Base-by-base conservation (phyloP, 78 protist genomes). In the Chrysochromulina tobinii region DNA sequence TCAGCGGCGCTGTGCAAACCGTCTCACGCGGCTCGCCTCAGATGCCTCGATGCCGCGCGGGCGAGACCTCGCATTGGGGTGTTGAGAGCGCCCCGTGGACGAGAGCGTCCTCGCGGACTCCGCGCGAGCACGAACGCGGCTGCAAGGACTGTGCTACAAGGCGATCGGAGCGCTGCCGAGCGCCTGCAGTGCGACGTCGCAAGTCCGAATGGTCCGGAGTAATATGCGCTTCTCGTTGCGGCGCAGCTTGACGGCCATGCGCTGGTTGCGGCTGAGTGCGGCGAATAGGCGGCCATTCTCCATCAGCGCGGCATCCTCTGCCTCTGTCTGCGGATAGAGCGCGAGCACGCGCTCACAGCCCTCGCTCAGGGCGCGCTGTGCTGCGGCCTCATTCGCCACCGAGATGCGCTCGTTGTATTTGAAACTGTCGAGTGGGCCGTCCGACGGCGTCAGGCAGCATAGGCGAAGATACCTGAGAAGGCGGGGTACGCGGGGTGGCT, bases 211-310 rank as follows among this genome's bases (percentile, higher is more conserved):
- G 58, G 83, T 75, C 25, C 83, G 83, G 11, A 50, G 51, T 23
- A 75, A n/a, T 1, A 75, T 75, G 58, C 83, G 83, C 83, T 75
- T 75, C 57, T 75, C 83, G 83, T 75, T 75, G 2, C 83, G 83
- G 25, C 83, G 54, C 58, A 75, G 83, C 83, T 75, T 75, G 58
- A 75, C 83, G 27, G 83, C 83, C 83, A 75, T 75, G 20, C 83
- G 83, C 83, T 50, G 54, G 27, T n/a, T 2, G 27, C 83, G 83
- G 27, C 27, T 17, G 27, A 75, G 57, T 4, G 57, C 58, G n/a
- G 21, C 8, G 58, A 75, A 75, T 57, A 75, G 3, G 58, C 4
- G 21, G 58, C 38, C 4, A 2, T 75, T 12, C 27, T 4, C 18
- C 57, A 75, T 38, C n/a, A 38, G 57, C 57, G 2, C 8, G 57